Evolutionary conservation across 495 filamentous ascomycete species (phyloP).

Genomic region (Ascodesmis nigricans): DNA sequence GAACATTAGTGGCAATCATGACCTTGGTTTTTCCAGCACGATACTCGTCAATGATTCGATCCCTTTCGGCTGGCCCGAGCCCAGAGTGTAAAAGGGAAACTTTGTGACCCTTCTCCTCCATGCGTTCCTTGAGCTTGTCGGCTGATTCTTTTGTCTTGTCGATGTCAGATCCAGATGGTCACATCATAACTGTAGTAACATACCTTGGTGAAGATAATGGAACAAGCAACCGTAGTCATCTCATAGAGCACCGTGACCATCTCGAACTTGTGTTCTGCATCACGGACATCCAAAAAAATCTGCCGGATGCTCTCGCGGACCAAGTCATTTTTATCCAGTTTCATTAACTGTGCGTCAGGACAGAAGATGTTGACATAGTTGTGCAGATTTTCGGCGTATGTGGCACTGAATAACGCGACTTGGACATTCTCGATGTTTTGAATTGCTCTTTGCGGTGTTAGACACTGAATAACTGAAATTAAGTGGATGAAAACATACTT

Average conservation of each 20-base stretch:
- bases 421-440: conserved; percentile 32
- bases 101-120: conserved; percentile 72
- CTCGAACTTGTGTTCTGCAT: conserved; percentile 62
- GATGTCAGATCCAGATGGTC: conserved; percentile 15
- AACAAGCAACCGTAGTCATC: conserved; percentile 82
- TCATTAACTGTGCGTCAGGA: conserved; percentile 68
- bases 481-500: conserved; percentile 29
- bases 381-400: conserved; percentile 70
- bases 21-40: conserved; percentile 65
- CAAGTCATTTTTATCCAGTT: conserved; percentile 69
- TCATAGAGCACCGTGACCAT: conserved; percentile 81
- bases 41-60: conserved; percentile 71
- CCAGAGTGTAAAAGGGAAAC: conserved; percentile 62
- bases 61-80: conserved; percentile 59
- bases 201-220: conserved; percentile 92
- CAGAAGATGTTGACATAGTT: conserved; percentile 59
- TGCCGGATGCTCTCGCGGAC: conserved; percentile 95
- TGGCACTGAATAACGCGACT: conserved; percentile 86
- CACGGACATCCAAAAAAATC: conserved; percentile 76
- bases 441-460: neutral
- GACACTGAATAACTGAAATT: neutral
- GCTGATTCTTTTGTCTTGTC: conserved; percentile 63
- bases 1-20: conserved; percentile 94
- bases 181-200: conserved; percentile 10
- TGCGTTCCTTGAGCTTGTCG: conserved; percentile 55